Base-by-base conservation (phyloP, 225 moss, liverwort and hornwort species). In the Pleurozium schreberi region DNA sequence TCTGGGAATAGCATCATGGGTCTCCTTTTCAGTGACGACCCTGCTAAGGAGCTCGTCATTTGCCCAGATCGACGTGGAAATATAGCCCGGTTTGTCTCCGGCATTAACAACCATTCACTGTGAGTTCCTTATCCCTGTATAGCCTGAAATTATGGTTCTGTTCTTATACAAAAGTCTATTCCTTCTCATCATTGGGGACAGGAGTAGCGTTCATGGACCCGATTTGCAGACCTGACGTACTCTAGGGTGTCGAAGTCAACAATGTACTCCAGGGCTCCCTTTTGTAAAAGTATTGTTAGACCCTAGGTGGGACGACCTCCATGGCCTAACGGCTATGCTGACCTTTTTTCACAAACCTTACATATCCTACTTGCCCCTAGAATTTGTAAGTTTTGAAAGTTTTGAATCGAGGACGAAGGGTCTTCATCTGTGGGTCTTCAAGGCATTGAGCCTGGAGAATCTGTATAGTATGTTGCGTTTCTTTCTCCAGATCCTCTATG, bases 1-100 rank as follows among this genome's bases (percentile, higher is more conserved):
- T 93, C 93, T 53, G 96, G 97, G 28, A 95, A 98, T 88, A 95
- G 96, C 87, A 97, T 98, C 74, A 98, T 98, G 98, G 98, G 97
- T 77, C 94, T 98, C 40, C 93, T 96, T 28, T 98, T 98, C 61
- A 95, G 94, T 25, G 86, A 93, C 10, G 92, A 96, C 64, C 90
- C 95, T 33, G 75, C 76, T 12, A 91, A 95, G 87, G 97, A 98
- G 87, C 93, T 98, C 53, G 98, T 98, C 42, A 97, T 98, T 81
- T 98, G 97, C 90, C 98, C 97, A 14, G 98, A 98, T 74, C 96
- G 95, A 87, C 91, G 96, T 80, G 96, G 96, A 58, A 98, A 98
- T 45, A 94, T 97, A 76, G 97, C 98, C 47, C 95, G 97, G 70
- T 98, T 98, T 84, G 93, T 98, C 80, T 98, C 98, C 12, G 97